Evolutionary conservation across 768 basidiomycete genomes (phyloP), one percentile per base, ranked within the genome.

Genomic region (Phanerodontia chrysosporium): DNA sequence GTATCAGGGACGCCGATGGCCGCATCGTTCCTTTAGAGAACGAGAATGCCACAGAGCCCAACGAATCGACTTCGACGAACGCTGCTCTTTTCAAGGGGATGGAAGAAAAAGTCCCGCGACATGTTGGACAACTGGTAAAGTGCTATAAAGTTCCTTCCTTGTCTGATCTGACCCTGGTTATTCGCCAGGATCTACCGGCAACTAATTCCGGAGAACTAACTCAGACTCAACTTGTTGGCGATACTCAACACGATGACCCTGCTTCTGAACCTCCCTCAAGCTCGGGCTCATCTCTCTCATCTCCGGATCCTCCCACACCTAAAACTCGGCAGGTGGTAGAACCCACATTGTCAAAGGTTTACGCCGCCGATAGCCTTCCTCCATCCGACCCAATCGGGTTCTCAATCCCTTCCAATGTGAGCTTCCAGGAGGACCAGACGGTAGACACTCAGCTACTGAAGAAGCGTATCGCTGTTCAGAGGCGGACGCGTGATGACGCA

Each of bases 121-220:
- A 76, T 51, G 76, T 89, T 22, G 79, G 79, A 27, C 78, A 87
- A 60, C 70, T 89, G 60, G 87, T 88, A 61, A n/a, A 64, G 78
- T 49, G 6, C 16, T 10, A 8, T 42, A 44, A 46, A 16, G n/a
- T n/a, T n/a, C n/a, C n/a, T n/a, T n/a, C n/a, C n/a, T n/a, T n/a
- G n/a, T n/a, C n/a, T n/a, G n/a, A n/a, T n/a, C n/a, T n/a, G n/a
- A n/a, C n/a, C n/a, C n/a, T n/a, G n/a, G n/a, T n/a, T n/a, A 7
- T 14, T 36, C 53, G 7, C 25, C 39, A 58, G 58, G 48, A 52
- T 12, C 30, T 48, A 1, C 58, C 48, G 14, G 18, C 45, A 7
- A 46, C 55, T 13, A 35, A 59, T 22, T 51, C 56, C 13, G 51
- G 49, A 2, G 52, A 55, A 22, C 35, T 60, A 9, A 57, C 61